A percentile compares a stretch with the other conserved stretches of the same genome.
Evolutionary conservation across 148 eudicot species (phyloP).

Genomic region (Bassia scoparia): DNA sequence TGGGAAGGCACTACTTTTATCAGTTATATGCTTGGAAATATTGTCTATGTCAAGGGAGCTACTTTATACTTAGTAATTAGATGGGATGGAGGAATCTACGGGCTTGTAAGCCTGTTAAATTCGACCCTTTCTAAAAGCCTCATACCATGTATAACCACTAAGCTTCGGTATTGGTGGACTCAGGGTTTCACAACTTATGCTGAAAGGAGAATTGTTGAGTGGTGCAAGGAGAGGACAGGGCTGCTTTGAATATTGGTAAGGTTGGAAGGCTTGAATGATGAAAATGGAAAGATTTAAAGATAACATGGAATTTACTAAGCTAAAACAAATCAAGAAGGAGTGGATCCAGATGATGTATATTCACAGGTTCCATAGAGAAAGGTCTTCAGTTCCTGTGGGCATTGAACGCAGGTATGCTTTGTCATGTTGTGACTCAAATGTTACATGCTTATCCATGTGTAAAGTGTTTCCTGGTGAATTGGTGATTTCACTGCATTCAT

Average conservation of each 20-base stretch:
- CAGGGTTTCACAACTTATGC: constrained; percentile 99
- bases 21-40: too few species aligned
- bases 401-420: constrained; percentile 71
- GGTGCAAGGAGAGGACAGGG: constrained; percentile 87
- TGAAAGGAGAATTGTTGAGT: constrained; percentile 95
- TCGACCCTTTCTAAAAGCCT: background rate
- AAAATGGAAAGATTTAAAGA: constrained; percentile 94
- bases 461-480: background rate
- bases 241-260: constrained; percentile 81
- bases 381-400: constrained; percentile 98
- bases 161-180: background rate
- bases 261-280: constrained; percentile 87
- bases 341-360: constrained; percentile 92
- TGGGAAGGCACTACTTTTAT: too few species aligned
- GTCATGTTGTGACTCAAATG: background rate
- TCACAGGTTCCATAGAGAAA: constrained; percentile 97
- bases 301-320: constrained; percentile 84
- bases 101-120: background rate
- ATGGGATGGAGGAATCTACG: too few species aligned
- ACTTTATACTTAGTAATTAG: too few species aligned
- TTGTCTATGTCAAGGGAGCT: too few species aligned
- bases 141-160: background rate
- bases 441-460: background rate
- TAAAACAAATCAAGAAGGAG: constrained; percentile 88
- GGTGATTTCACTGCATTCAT: constrained; percentile 2